Evolutionary conservation across 345 rosid species (phyloP).

Genomic region (Dovyalis caffra): DNA sequence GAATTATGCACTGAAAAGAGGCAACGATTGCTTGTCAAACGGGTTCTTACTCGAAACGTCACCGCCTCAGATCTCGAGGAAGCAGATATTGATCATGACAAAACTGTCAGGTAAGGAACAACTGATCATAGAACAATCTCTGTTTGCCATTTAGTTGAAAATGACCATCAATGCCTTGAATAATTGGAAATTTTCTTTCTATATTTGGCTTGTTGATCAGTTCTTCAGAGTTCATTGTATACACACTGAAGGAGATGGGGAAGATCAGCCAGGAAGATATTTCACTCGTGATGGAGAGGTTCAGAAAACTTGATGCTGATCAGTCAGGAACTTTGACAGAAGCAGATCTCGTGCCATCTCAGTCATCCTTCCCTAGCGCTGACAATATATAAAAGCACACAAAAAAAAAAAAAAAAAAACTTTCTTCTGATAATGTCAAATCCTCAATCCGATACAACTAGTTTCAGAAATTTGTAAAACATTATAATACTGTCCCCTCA

Average conservation of each 20-base stretch:
- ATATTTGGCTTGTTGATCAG: constrained; percentile 19
- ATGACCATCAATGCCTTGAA: too few species aligned
- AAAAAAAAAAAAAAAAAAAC: too few species aligned
- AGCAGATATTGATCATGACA: constrained; percentile 49
- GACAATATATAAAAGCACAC: too few species aligned
- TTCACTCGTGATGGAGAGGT: constrained; percentile 36
- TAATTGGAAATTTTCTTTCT: too few species aligned
- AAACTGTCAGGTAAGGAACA: constrained; percentile 36
- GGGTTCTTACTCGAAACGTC: constrained; percentile 34
- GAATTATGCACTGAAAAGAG: constrained; percentile 39
- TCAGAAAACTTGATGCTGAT: constrained; percentile 43
- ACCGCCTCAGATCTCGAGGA: constrained; percentile 41
- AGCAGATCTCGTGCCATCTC: constrained; percentile 22
- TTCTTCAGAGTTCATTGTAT: constrained; percentile 46
- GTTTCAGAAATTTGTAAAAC: too few species aligned
- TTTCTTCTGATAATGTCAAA: too few species aligned
- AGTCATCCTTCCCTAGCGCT: constrained; percentile 2
- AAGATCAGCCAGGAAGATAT: constrained; percentile 46
- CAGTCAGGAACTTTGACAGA: constrained; percentile 47
- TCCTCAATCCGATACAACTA: too few species aligned
- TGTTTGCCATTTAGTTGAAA: too few species aligned
- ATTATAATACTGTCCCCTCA: too few species aligned
- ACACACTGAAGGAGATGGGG: constrained; percentile 46
- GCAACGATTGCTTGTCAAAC: constrained; percentile 30
- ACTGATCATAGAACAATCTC: not conserved